These are phyloP conservation scores for Davidsoniella australis DNA, from an alignment of 2,329 filamentous ascomycete genomes.

Conservation along the genomic window DNA sequence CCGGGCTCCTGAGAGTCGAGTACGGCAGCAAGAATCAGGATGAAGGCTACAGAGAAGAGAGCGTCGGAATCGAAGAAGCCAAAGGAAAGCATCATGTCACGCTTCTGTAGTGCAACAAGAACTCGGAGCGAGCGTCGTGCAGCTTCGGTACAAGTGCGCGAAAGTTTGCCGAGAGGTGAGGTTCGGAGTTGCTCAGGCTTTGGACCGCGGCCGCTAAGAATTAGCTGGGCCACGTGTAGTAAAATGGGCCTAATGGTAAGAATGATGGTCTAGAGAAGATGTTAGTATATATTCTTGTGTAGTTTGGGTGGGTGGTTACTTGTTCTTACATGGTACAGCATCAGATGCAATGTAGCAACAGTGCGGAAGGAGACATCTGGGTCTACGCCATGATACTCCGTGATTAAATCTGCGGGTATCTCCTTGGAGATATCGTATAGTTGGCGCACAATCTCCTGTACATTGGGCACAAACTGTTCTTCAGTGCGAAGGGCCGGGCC, in stretches of 20 bases:
- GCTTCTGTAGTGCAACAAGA: conserved; percentile 17
- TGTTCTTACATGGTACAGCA: conserved; percentile 19
- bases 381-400: conserved; percentile 14
- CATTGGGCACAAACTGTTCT: conserved; percentile 18
- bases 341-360: conserved; percentile 19
- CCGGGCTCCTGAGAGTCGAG: conserved; percentile 11
- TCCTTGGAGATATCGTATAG: conserved; percentile 15
- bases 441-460: conserved; percentile 18
- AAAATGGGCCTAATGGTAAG: conserved; percentile 19
- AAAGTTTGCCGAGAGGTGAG: conserved; percentile 17
- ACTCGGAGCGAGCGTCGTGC: conserved; percentile 18
- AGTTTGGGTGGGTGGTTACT: background rate
- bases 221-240: conserved; percentile 18
- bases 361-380: conserved; percentile 18
- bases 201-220: conserved; percentile 16
- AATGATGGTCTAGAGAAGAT: conserved; percentile 16
- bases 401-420: conserved; percentile 14
- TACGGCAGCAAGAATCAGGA: conserved; percentile 11
- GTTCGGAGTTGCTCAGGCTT: conserved; percentile 15
- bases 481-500: conserved; percentile 18
- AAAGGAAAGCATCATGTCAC: conserved; percentile 17
- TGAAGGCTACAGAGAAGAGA: conserved; percentile 13
- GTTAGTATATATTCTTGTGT: background rate
- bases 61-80: conserved; percentile 13
- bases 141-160: conserved; percentile 18